Base-by-base conservation (phyloP, 148 eudicot species). In the Amaranthus hypochondriacus region DNA sequence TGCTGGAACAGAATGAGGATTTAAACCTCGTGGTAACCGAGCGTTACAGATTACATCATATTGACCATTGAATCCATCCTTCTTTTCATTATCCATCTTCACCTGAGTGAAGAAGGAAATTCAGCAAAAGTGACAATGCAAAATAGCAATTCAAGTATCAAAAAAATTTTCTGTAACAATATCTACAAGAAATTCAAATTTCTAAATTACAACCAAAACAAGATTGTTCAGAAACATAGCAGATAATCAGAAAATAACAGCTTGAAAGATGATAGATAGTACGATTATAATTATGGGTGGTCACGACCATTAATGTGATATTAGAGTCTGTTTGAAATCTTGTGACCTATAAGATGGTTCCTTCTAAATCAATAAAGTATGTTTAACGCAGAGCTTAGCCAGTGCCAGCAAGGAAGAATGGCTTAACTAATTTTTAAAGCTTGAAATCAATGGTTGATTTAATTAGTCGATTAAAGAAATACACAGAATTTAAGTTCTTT, bases 1-100 rank as follows among this genome's bases (percentile, higher is more conserved):
- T n/a, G 96, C 76, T 68, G 91, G 92, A 82, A 96, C 90, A 76
- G 99, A 92, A 83, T 96, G 99, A 62, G 99, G 96, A 84, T 96
- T 95, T 68, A 96, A 84, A 68, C 94, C 99, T 78, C 87, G 91
- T 66, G 99, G 99, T 77, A 96, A 87, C 63, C 92, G 89, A 72
- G 96, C 96, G 86, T 84, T 89, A 82, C 97, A 96, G 80, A 96
- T 92, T 76, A 89, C 88, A 87, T 96, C 99, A 84, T 79, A 96
- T 81, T 81, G 89, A 15, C 90, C 89, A 73, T 48, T 84, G 70
- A 73, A 84, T 7, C 89, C 92, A 78, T 92, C 93, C 72, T 92
- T 88, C 60, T 72, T 85, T 61, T 86, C 94, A 60, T 79, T 91
- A 52, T 90, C 89, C 67, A 85, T 67, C 75, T 15, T 82, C 63